Evolutionary conservation across 2,329 filamentous ascomycete genomes (phyloP).

Genomic region (Oidium heveae): DNA sequence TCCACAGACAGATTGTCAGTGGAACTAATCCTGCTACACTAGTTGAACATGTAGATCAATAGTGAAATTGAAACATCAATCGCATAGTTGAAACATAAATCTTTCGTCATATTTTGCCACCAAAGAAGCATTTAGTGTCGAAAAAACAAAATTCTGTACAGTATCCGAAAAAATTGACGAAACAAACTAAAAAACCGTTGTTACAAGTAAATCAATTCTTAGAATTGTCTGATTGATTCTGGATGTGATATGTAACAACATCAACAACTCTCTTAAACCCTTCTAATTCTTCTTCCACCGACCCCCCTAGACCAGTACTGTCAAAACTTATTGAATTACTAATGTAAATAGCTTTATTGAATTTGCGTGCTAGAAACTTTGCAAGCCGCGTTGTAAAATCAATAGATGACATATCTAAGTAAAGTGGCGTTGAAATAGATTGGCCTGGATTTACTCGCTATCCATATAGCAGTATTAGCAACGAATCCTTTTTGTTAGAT

Average conservation of each 20-base stretch:
- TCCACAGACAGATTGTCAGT: too few relatives aligned
- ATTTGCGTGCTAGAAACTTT: constrained; percentile 53
- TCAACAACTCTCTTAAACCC: constrained; percentile 53
- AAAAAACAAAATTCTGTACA: too few relatives aligned
- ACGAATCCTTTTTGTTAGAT: not conserved
- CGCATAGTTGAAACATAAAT: too few relatives aligned
- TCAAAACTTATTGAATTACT: constrained; percentile 66
- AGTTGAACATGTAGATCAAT: too few relatives aligned
- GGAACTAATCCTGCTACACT: too few relatives aligned
- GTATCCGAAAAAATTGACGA: too few relatives aligned
- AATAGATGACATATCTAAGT: constrained; percentile 45
- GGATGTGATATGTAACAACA: constrained; percentile 33
- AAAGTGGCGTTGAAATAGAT: constrained; percentile 56
- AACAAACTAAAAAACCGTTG: too few relatives aligned
- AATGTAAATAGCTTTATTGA: constrained; percentile 60
- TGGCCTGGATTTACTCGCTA: constrained; percentile 21
- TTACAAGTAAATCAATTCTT: too few relatives aligned
- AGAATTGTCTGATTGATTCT: constrained; percentile 2
- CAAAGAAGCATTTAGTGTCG: too few relatives aligned
- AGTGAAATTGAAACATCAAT: too few relatives aligned
- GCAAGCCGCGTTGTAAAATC: constrained; percentile 75
- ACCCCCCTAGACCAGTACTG: constrained; percentile 48
- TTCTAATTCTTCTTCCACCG: constrained; percentile 84
- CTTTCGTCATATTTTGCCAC: too few relatives aligned
- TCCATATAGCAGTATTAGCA: not conserved